Evolutionary conservation across 352 stramenopile genomes (phyloP), one percentile per base, ranked within the genome.

Genomic region (Pythium apleroticum): DNA sequence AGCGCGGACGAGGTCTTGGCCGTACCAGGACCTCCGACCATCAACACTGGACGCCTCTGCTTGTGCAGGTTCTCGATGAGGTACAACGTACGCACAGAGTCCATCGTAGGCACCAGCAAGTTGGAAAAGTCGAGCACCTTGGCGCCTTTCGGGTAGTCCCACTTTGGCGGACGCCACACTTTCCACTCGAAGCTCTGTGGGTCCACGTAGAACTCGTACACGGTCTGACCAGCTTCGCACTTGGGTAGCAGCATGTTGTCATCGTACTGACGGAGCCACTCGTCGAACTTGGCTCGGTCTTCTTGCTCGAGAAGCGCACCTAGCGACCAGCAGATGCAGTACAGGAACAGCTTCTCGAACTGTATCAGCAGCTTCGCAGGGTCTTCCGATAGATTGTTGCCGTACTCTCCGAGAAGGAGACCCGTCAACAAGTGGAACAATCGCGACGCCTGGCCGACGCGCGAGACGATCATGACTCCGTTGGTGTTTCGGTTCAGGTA

Each of bases 51-150:
- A 37, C 92, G 95, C 17, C 97, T 89, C 64, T 99, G 97, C 58
- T 98, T 97, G 69, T 98, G 96, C 4, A 96, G 63, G 46, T 93
- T 94, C 24, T 95, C 83, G 59, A 95, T 93, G 48, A 97, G 63
- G 70, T 98, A 98, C 30, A 98, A 72, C 1, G 96, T 97, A 24
- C 97, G 90, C 1, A 98, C 98, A 6, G 94, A 98, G 73, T 99
- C 97, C 94, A 99, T 99, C 0, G 97, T 99, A 6, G 97, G 97
- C 27, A 99, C 96, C 30, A 99, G 77, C 69, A 99, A 81, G 75
- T 99, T 99, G 17, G 90, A 98, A 65, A 99, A 99, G 68, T 99
- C 96, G 14, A 99, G 89, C 22, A 78, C 74, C 60, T 98, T 97
- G 35, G 93, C 78, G 14, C 89, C 87, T 52, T 96, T 90, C 5